These are phyloP conservation scores for Trichoderma citrinoviride DNA, from an alignment of 2,329 filamentous ascomycete genomes.

Conservation along the genomic window DNA sequence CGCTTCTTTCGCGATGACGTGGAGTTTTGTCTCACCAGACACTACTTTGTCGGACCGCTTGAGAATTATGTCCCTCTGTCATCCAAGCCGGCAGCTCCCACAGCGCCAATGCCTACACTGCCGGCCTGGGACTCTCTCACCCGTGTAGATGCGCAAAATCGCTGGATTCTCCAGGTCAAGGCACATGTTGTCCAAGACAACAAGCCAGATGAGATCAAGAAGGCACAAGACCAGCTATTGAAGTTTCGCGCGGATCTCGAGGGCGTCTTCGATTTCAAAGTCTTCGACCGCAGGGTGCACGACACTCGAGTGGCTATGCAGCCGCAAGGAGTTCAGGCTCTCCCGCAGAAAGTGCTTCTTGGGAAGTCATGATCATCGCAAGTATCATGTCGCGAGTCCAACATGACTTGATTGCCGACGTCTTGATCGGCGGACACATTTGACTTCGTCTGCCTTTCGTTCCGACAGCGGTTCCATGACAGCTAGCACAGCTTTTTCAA, in stretches of 20 bases:
- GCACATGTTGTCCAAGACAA: slow-evolving; percentile 55
- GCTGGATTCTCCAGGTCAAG: slow-evolving; percentile 57
- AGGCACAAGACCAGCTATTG: slow-evolving; percentile 52
- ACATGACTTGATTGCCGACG: no score
- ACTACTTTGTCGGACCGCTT: slow-evolving; percentile 42
- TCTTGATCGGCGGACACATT: no score
- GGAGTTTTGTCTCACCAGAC: slow-evolving; percentile 52
- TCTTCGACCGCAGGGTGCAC: slow-evolving; percentile 51
- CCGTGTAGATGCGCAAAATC: slow-evolving; percentile 47
- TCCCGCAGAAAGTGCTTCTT: slow-evolving; percentile 39
- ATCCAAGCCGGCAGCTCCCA: slow-evolving; percentile 19
- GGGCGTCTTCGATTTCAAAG: slow-evolving; percentile 52
- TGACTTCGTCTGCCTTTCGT: no score
- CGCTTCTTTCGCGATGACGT: slow-evolving; percentile 53
- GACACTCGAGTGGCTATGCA: slow-evolving; percentile 49
- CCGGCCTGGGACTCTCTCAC: slow-evolving; percentile 48
- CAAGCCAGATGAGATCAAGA: slow-evolving; percentile 56
- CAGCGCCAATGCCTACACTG: slow-evolving; percentile 33
- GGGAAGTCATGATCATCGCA: slow-evolving; percentile 30
- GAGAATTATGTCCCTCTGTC: slow-evolving; percentile 36
- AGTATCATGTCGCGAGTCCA: no score
- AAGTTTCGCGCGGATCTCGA: slow-evolving; percentile 47
- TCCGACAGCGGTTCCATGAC: no score
- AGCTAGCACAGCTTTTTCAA: no score
- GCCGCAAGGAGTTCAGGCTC: slow-evolving; percentile 39